A percentile compares a stretch with the other conserved stretches of the same genome.
phyloP scores from a whole-genome alignment of 73 alveolate species.

The Symbiodinium natans region DNA sequence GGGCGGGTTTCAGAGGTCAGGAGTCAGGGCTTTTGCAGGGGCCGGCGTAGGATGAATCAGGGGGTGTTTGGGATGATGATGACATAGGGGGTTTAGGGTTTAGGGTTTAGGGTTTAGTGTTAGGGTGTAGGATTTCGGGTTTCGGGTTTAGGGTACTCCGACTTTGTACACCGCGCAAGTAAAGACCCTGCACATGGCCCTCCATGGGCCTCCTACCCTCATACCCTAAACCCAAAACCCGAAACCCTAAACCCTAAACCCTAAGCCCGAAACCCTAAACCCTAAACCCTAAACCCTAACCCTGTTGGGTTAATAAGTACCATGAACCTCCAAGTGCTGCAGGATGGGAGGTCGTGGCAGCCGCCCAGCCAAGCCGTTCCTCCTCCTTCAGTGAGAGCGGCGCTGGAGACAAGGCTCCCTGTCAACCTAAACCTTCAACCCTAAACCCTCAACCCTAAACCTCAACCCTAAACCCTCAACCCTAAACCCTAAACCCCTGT shows the following conservation, averaged over 20 bases:
- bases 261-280: background rate
- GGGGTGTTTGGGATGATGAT: too few relatives aligned
- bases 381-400: conserved; percentile 78
- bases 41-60: too few relatives aligned
- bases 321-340: too few relatives aligned
- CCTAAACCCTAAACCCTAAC: background rate
- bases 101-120: background rate
- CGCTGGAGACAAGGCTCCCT: conserved; percentile 21
- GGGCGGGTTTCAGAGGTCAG: too few relatives aligned
- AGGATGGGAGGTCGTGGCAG: conserved; percentile 85
- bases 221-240: too few relatives aligned
- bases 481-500: background rate
- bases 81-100: background rate
- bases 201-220: too few relatives aligned
- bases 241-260: background rate
- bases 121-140: too few relatives aligned
- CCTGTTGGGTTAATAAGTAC: too few relatives aligned
- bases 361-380: conserved; percentile 43
- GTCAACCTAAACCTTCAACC: background rate
- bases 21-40: too few relatives aligned
- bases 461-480: background rate
- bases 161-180: too few relatives aligned
- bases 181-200: too few relatives aligned
- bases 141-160: too few relatives aligned
- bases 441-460: background rate